Conservation (phyloP, 768 basidiomycete species). For the Pleurotus ostreatus region DNA sequence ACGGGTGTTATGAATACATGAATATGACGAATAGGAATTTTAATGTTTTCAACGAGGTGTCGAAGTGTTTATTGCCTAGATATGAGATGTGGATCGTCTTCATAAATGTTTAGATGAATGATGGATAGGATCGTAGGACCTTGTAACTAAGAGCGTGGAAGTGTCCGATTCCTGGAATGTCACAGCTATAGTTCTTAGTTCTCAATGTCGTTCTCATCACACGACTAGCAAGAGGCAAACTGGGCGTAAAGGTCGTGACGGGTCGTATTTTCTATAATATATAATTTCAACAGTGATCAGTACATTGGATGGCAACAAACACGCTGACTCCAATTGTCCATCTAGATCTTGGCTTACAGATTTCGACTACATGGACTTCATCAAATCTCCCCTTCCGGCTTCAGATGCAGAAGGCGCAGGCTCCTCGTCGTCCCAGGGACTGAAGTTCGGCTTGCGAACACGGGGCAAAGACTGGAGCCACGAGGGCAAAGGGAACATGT, state of each 20-base stretch:
- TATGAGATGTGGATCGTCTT: too few species aligned
- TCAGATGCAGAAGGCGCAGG: neutral
- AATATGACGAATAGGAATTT: slow-evolving; percentile 11
- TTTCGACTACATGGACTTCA: neutral
- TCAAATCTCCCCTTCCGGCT: neutral
- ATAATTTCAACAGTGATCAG: neutral
- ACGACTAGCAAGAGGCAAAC: too few species aligned
- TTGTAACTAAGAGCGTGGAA: too few species aligned
- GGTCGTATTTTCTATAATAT: neutral
- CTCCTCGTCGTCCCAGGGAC: neutral
- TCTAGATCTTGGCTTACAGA: neutral
- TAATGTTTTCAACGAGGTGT: slow-evolving; percentile 60
- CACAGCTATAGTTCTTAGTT: too few species aligned
- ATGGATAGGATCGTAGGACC: too few species aligned
- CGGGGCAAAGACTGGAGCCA: slow-evolving; percentile 69
- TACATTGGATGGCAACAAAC: neutral
- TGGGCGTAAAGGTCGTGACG: neutral
- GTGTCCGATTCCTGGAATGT: too few species aligned
- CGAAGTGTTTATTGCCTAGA: slow-evolving; percentile 60
- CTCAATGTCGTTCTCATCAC: too few species aligned
- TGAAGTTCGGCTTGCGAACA: slow-evolving; percentile 53
- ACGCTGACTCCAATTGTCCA: neutral
- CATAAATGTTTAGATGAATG: too few species aligned
- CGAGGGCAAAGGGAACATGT: slow-evolving; percentile 42
- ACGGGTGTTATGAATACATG: neutral